phyloP scores from a whole-genome alignment of 768 basidiomycete genomes.

The Udeniomyces megalosporus region DNA sequence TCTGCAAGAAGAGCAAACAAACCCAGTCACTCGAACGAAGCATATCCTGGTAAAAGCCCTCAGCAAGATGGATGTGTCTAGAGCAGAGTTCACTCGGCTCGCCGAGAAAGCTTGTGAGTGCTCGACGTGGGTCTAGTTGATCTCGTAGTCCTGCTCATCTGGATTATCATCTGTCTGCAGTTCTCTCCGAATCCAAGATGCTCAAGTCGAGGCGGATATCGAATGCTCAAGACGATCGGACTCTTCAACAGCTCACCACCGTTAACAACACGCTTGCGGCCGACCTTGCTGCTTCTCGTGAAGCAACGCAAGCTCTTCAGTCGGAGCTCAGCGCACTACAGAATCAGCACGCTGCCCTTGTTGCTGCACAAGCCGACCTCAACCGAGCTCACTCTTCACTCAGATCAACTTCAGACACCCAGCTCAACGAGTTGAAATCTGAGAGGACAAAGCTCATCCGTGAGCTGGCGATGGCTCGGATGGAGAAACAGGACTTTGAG shows the following conservation, averaged over 20 bases:
- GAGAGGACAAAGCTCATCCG: constrained; percentile 1
- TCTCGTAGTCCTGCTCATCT: not conserved
- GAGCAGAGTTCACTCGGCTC: constrained; percentile 67
- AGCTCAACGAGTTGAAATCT: not conserved
- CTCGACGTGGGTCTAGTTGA: not conserved
- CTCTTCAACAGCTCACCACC: not conserved
- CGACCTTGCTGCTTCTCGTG: not conserved
- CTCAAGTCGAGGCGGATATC: not conserved
- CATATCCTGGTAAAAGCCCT: constrained; percentile 50
- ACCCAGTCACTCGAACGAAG: constrained; percentile 49
- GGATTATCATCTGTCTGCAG: not conserved
- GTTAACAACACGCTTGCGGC: not conserved
- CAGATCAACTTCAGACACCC: not conserved
- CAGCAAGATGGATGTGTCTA: constrained; percentile 59
- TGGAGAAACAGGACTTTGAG: constrained; percentile 10
- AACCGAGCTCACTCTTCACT: too few species aligned
- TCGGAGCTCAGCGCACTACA: not conserved
- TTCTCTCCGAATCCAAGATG: not conserved
- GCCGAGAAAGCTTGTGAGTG: constrained; percentile 65
- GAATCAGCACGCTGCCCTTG: not conserved
- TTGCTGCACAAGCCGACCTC: not conserved
- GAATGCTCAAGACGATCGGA: not conserved
- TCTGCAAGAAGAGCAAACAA: constrained; percentile 14
- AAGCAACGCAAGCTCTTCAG: not conserved
- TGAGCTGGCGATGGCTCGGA: constrained; percentile 2